Conservation (phyloP, 495 filamentous ascomycete genomes). For the Amorphotheca resinae region DNA sequence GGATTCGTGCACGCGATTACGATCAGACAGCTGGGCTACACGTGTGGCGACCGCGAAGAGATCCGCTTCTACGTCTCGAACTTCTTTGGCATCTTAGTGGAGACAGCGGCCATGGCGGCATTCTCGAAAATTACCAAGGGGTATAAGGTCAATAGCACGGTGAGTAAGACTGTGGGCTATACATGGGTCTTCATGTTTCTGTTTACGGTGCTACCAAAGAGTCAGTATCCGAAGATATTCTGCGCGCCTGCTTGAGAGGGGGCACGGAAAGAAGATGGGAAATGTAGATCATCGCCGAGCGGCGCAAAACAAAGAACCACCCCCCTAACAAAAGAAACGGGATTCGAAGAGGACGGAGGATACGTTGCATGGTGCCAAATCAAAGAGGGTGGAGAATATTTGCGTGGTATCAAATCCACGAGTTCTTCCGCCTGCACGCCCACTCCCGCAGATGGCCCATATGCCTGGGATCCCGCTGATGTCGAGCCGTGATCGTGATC, state of each 20-base stretch:
- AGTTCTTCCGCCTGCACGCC: no score
- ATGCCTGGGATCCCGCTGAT: no score
- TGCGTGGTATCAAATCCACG: no score
- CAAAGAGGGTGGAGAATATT: no score
- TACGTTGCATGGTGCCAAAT: no score
- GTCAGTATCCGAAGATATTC: conserved; percentile 1
- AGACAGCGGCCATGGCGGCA: neutral
- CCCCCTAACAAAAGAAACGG: no score
- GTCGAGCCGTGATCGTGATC: no score
- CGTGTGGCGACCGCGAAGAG: neutral
- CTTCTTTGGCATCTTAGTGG: neutral
- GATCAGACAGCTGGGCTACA: neutral
- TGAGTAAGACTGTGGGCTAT: conserved; percentile 1
- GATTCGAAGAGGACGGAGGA: no score
- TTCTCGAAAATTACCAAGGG: neutral
- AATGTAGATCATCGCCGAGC: no score
- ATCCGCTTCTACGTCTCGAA: neutral
- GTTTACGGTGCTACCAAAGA: conserved; percentile 1
- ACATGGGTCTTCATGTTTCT: conserved; percentile 1
- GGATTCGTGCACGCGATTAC: neutral
- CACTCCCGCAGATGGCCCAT: no score
- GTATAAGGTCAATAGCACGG: neutral
- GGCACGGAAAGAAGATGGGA: no score
- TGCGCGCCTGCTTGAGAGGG: neutral
- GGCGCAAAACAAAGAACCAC: no score